Evolutionary conservation across 176 grass and related monocot species (phyloP), one percentile per base, ranked within the genome.

Genomic region (Oryza officinalis): DNA sequence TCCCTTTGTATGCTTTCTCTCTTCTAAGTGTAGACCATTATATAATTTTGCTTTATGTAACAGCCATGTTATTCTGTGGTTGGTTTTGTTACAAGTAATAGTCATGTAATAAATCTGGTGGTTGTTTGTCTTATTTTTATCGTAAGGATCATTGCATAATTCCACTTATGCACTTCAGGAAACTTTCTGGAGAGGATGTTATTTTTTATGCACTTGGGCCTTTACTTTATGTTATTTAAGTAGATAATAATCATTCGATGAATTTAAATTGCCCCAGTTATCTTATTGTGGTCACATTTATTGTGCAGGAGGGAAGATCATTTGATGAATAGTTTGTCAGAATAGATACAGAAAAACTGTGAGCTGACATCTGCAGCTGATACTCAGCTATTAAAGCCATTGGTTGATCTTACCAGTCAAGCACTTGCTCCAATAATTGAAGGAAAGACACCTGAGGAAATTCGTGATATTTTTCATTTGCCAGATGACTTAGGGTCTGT

Each of bases 361-460:
- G 93, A 99, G 85, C 90, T 99, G 79, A 99, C 94, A 63, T 99
- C 96, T 78, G 96, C 93, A 83, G 96, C 96, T 74, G 96, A 98
- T 72, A 94, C 91, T 88, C 89, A 96, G 52, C 93, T 93, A 66
- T 76, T 99, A 81, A 99, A 99, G 61, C 93, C 93, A 81, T 92
- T 99, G 68, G 96, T 96, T 81, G 96, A 99, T 87, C 91, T 96
- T 47, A 99, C 96, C n/a, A 92, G 97, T 78, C 89, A 91, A 85
- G 97, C 97, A 50, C 94, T 99, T 83, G 97, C 97, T 73, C 89
- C 91, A 32, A 99, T 99, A 47, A 99, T 99, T 83, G 93, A 99
- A 92, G 96, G 96, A 78, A 95, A 95, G 80, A 99, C 96, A 41
- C 96, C 96, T n/a, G 96, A 99, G 80, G 96, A 99, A 79, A 99